Evolutionary conservation across 257 asterid genomes (phyloP).

Genomic region (Solanum habrochaites): DNA sequence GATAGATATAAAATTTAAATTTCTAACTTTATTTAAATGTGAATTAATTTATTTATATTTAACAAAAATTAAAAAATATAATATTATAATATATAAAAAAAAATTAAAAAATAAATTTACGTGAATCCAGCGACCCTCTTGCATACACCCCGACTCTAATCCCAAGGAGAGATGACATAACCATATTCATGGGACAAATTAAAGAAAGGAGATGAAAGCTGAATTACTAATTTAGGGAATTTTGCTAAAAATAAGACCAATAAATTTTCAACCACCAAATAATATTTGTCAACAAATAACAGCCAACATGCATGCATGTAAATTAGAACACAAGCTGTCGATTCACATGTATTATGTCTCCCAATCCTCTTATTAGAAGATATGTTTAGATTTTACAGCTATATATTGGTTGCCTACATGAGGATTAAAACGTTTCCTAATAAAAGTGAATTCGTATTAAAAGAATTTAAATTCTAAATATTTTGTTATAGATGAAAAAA

Average conservation of each 20-base stretch:
- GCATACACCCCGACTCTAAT: not conserved
- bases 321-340: not conserved
- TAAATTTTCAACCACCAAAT: not conserved
- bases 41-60: fast-evolving
- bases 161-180: not conserved
- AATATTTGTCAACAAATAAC: not conserved
- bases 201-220: not conserved
- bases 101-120: no score
- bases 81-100: fast-evolving
- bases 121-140: no score
- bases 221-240: not conserved
- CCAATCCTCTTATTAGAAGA: not conserved
- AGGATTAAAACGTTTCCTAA: fast-evolving
- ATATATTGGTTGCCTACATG: no score
- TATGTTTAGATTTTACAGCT: not conserved
- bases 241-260: not conserved
- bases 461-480: no score
- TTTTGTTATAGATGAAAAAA: no score
- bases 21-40: no score
- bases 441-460: fast-evolving
- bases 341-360: not conserved
- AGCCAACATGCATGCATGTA: not conserved
- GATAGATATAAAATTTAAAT: no score
- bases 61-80: no score
- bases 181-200: not conserved